Conservation (phyloP, 495 filamentous ascomycete genomes). For the Arthonia radiata region DNA sequence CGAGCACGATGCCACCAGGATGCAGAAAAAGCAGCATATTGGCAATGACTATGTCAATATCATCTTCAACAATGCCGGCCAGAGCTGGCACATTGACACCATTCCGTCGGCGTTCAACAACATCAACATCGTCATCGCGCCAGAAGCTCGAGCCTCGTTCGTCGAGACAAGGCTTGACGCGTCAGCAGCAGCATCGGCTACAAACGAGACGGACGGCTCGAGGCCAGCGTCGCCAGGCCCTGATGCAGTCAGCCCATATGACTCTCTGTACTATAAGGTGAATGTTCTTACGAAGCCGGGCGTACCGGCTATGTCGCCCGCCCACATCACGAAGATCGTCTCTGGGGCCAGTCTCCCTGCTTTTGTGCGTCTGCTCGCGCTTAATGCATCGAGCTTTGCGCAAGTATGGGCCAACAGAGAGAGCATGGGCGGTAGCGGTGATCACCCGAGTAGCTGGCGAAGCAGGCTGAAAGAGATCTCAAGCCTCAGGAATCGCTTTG, state of each 20-base stretch:
- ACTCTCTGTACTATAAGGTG: slow-evolving; percentile 50
- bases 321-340: slow-evolving; percentile 65
- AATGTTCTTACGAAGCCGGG: slow-evolving; percentile 60
- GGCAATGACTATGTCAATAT: slow-evolving; percentile 98
- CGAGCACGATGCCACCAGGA: slow-evolving; percentile 39
- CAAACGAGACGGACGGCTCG: slow-evolving; percentile 18
- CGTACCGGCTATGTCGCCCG: slow-evolving; percentile 76
- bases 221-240: slow-evolving; percentile 9
- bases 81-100: slow-evolving; percentile 68
- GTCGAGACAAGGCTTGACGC: slow-evolving; percentile 9
- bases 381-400: slow-evolving; percentile 83
- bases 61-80: slow-evolving; percentile 84
- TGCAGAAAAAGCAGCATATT: slow-evolving; percentile 79
- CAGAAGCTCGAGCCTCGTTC: slow-evolving; percentile 26
- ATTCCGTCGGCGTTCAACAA: slow-evolving; percentile 87
- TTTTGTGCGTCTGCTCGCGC: slow-evolving; percentile 74
- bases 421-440: slow-evolving; percentile 60
- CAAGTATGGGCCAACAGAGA: slow-evolving; percentile 62
- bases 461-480: slow-evolving; percentile 68
- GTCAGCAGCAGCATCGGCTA: slow-evolving; percentile 13
- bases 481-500: no score
- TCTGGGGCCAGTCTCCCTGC: slow-evolving; percentile 50
- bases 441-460: slow-evolving; percentile 52
- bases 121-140: slow-evolving; percentile 86
- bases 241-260: not conserved